A percentile compares a stretch with the other conserved stretches of the same genome.
Evolutionary conservation across 1,284 basidiomycete species (phyloP).

Genomic region (Lentinula novae-zelandiae): DNA sequence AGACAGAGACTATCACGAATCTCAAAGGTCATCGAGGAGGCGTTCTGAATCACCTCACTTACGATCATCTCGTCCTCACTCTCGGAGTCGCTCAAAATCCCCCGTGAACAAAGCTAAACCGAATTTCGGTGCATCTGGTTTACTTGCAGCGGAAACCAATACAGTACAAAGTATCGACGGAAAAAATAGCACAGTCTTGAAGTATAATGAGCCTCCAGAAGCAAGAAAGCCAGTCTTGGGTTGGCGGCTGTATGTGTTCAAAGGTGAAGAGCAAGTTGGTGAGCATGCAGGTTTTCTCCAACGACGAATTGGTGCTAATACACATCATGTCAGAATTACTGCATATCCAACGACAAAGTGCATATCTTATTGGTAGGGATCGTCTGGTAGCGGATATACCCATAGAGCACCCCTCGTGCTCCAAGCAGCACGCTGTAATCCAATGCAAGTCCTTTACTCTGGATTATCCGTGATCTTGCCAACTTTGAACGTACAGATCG

Average conservation of each 20-base stretch:
- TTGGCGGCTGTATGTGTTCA: conserved; percentile 95
- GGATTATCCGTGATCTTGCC: not conserved
- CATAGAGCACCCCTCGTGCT: conserved; percentile 94
- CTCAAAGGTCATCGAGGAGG: conserved; percentile 24
- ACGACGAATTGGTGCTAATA: not conserved
- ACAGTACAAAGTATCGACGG: conserved; percentile 73
- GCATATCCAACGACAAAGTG: conserved; percentile 90
- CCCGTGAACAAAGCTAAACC: conserved; percentile 68
- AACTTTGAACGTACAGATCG: conserved; percentile 63
- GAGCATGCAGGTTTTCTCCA: conserved; percentile 28
- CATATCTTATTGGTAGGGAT: conserved; percentile 92
- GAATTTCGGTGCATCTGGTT: conserved; percentile 84
- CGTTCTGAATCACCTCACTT: conserved; percentile 58
- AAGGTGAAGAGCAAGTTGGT: conserved; percentile 38
- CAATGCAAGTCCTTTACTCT: conserved; percentile 60
- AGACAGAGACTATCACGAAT: conserved; percentile 28
- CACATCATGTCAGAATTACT: conserved; percentile 61
- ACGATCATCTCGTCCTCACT: conserved; percentile 24
- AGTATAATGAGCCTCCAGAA: conserved; percentile 99
- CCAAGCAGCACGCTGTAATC: conserved; percentile 97
- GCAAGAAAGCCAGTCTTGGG: conserved; percentile 86
- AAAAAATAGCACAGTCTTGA: conserved; percentile 78
- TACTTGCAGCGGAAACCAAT: conserved; percentile 94
- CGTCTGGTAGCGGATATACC: conserved; percentile 85
- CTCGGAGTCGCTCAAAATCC: conserved; percentile 35